Evolutionary conservation across 2,329 filamentous ascomycete species (phyloP), one percentile per base, ranked within the genome.

Genomic region (Chrysoporthe puriensis): DNA sequence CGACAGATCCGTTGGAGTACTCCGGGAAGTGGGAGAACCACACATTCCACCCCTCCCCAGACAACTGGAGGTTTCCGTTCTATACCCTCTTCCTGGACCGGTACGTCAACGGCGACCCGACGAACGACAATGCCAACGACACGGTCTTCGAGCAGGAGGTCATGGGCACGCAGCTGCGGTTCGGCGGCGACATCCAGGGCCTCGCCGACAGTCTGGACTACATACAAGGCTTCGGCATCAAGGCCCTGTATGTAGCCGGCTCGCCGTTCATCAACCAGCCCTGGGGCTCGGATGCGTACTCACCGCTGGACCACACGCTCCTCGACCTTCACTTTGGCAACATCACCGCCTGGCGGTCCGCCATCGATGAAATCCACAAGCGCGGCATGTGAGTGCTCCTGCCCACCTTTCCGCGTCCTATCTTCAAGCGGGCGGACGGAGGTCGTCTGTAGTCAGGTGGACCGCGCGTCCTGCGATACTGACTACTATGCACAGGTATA

Each of bases 51-150:
- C 79, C 83, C 0, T 88, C 86, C 18, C 86, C 86, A 0, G 77
- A 80, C 1, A 88, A 86, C 71, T 89, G 86, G 86, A 80, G 87
- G 26, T 84, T 90, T 68, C 88, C 88, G 0, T 86, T 90, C 73
- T 91, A 91, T 74, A 88, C 86, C 9, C 78, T 90, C 57, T 89
- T 89, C 73, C 76, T 90, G 9, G 88, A 90, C 74, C 80, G 86
- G 67, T 90, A 85, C 72, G 86, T 88, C 52, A 90, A 90, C 72
- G 88, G 88, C 26, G 85, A 90, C 71, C 88, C 88, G 5, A 80
- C 80, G 3, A 90, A 90, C 73, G 88, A 90, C 74, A 84, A 90
- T 72, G 83, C 83, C 54, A 90, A 90, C 73, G 84, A 81, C 14
- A 89, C 87, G 0, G 71, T 81, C 4, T 90, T 84, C 76, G 88